A percentile compares a stretch with the other conserved stretches of the same genome.
These are phyloP conservation scores for Arxiozyma heterogenica DNA, from an alignment of 1,139 yeast genomes.

Conservation along the genomic window DNA sequence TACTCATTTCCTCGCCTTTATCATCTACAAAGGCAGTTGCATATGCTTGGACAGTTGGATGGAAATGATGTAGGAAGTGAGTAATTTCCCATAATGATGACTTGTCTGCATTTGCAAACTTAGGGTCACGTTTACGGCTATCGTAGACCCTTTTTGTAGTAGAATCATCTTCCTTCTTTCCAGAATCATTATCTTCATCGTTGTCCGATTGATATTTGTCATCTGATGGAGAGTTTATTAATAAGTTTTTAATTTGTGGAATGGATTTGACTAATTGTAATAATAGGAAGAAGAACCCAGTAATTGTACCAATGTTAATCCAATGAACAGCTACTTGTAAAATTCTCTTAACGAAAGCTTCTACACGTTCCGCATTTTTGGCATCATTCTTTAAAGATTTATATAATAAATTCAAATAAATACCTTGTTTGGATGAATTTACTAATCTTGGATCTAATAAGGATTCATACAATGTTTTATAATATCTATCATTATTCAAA, in stretches of 20 bases:
- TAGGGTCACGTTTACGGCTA: conserved; percentile 84
- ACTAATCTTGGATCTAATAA: conserved; percentile 77
- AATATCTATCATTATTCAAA: conserved; percentile 63
- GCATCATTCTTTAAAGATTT: conserved; percentile 72
- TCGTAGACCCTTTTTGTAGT: conserved; percentile 45
- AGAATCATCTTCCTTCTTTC: conserved; percentile 14
- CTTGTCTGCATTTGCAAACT: conserved; percentile 68
- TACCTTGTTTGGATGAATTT: conserved; percentile 78
- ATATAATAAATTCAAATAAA: conserved; percentile 76
- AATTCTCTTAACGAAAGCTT: conserved; percentile 87
- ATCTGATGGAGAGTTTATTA: conserved; percentile 37
- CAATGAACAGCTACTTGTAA: conserved; percentile 78
- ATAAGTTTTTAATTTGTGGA: conserved; percentile 44
- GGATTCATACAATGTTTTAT: conserved; percentile 83
- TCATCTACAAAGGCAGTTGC: conserved; percentile 56
- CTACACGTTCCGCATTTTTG: conserved; percentile 50
- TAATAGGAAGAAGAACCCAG: conserved; percentile 81
- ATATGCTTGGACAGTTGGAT: conserved; percentile 82
- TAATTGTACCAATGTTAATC: conserved; percentile 78
- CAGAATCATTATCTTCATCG: conserved; percentile 19
- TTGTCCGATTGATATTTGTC: conserved; percentile 30
- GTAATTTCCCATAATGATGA: conserved; percentile 82
- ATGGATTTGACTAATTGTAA: conserved; percentile 51
- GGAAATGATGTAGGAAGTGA: conserved; percentile 71
- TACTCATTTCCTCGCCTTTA: conserved; percentile 35